phyloP scores from a whole-genome alignment of 176 grass and related monocot genomes.

The Musa itinerans region DNA sequence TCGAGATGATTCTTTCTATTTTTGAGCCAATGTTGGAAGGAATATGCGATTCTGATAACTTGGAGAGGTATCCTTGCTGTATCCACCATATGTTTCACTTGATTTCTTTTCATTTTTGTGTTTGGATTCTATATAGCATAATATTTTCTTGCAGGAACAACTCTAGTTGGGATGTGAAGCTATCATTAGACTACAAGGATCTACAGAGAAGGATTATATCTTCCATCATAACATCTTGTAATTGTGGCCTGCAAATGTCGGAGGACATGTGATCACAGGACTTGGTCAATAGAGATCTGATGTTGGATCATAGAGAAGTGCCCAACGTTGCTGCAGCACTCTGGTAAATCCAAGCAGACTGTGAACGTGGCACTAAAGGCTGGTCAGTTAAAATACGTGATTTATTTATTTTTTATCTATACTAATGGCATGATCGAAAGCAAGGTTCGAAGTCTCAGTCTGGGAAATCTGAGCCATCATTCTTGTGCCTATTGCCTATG shows the following conservation, averaged over 20 bases:
- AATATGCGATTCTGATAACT: conserved; percentile 34
- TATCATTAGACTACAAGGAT: conserved; percentile 61
- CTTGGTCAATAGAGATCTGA: not conserved
- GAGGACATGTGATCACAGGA: not conserved
- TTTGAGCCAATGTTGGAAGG: conserved; percentile 78
- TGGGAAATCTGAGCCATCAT: too few species aligned
- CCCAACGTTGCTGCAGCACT: not conserved
- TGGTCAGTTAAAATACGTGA: too few species aligned
- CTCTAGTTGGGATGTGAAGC: conserved; percentile 51
- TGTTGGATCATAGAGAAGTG: not conserved
- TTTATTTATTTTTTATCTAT: too few species aligned
- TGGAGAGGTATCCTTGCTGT: conserved; percentile 21
- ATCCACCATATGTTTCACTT: not conserved
- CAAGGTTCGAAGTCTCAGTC: too few species aligned
- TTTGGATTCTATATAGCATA: not conserved
- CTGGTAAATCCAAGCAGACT: not conserved
- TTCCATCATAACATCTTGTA: conserved; percentile 53
- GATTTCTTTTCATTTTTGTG: not conserved
- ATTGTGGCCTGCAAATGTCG: conserved; percentile 36
- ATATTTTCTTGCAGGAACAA: conserved; percentile 37
- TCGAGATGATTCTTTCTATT: conserved; percentile 67
- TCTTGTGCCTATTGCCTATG: too few species aligned
- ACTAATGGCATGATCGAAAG: too few species aligned
- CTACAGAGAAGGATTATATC: conserved; percentile 58
- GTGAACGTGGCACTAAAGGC: too few species aligned